Base-by-base conservation (phyloP, 2,329 filamentous ascomycete genomes). In the Dactylellina haptotyla region DNA sequence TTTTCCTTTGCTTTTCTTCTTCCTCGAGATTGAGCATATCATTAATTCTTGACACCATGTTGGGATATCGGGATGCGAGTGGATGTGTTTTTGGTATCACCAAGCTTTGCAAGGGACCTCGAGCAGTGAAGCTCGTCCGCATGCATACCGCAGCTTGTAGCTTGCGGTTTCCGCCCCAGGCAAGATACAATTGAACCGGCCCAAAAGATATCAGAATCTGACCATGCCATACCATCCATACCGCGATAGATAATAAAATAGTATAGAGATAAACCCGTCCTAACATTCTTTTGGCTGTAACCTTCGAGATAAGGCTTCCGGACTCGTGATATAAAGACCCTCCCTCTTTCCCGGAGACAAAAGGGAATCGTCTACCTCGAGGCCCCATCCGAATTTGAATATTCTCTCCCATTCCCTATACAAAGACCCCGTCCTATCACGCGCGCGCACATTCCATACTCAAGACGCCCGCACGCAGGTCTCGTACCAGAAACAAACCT, bases 71-170 rank as follows among this genome's bases (percentile, higher is more conserved):
- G 8, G 34, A 18, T 32, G 3, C 14, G 10, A 9, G 9, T 34
- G 26, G 12, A 5, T 58, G 39, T 53, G n/a, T n/a, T n/a, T n/a
- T n/a, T n/a, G 63, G 63, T 69, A 69, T 69, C 54, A 61, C 54
- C 45, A 59, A 43, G 12, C 12, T 28, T 18, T 28, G 16, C 32
- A 26, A 16, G 8, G 4, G 41, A 14, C n/a, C n/a, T n/a, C n/a
- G n/a, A n/a, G n/a, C n/a, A n/a, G 5, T 41, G 30, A 41, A 9
- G 28, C 28, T 41, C 9, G 43, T 61, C 65, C 56, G 56, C 56
- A 70, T 70, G 65, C 65, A 70, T 53, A 34, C 37, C 28, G 18
- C 12, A 4, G 34, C 30, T 48, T 8, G 57, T 4, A 18, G n/a
- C 32, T 63, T 51, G 46, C 59, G 46, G 41, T 53, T 63, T 64